A percentile compares a stretch with the other conserved stretches of the same genome.
These are phyloP conservation scores for Phaeoacremonium minimum DNA, from an alignment of 2,329 filamentous ascomycete species.

Conservation along the genomic window DNA sequence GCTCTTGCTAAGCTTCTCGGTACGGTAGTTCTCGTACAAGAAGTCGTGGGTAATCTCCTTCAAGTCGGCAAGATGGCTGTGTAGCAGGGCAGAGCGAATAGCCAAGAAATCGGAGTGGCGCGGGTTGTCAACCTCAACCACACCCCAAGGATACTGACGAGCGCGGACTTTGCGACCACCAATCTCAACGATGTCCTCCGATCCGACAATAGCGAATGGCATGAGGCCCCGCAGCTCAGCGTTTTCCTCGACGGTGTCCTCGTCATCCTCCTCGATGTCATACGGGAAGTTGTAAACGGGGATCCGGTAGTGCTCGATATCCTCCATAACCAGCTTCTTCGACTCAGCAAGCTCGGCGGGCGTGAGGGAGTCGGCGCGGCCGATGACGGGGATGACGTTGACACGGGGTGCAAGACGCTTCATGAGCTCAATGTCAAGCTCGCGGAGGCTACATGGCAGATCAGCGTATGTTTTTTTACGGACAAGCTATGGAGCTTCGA, in stretches of 20 bases:
- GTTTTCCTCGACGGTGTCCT: constrained; percentile 99
- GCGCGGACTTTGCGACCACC: constrained; percentile 88
- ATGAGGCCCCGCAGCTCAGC: constrained; percentile 95
- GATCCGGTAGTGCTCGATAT: constrained; percentile 99
- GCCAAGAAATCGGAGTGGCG: constrained; percentile 98
- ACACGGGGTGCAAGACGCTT: constrained; percentile 96
- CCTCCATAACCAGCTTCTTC: constrained; percentile 99
- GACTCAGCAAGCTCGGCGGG: constrained; percentile 95
- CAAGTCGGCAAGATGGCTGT: constrained; percentile 95
- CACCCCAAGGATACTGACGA: constrained; percentile 97
- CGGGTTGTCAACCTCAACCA: constrained; percentile 98
- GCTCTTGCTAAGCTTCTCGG: constrained; percentile 99
- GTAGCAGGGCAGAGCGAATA: constrained; percentile 90
- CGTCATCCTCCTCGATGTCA: constrained; percentile 98
- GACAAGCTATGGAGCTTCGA: constrained; percentile 9
- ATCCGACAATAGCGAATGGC: constrained; percentile 98
- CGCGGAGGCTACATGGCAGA: constrained; percentile 69
- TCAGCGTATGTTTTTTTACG: constrained; percentile 2
- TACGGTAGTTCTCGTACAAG: constrained; percentile 99
- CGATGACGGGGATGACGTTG: constrained; percentile 98
- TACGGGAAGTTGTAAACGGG: constrained; percentile 99
- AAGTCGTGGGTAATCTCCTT: constrained; percentile 99
- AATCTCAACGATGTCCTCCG: constrained; percentile 92
- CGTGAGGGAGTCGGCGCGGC: constrained; percentile 95
- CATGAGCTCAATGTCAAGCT: constrained; percentile 99